These are phyloP conservation scores for Hymenoscyphus infarciens DNA, from an alignment of 2,329 filamentous ascomycete species.

Conservation along the genomic window DNA sequence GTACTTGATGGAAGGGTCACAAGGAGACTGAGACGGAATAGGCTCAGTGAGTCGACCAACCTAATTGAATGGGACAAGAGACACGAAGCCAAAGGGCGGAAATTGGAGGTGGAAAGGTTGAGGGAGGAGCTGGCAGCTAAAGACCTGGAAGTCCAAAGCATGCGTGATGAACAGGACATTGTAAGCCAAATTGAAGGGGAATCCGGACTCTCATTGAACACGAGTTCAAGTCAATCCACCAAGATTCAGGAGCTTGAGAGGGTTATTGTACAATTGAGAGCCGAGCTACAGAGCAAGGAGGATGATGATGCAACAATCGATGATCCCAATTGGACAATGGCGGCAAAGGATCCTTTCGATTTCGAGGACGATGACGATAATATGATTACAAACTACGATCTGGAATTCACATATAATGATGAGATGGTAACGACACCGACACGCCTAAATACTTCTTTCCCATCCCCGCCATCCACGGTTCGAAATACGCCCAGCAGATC, in stretches of 20 bases:
- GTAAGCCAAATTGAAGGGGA: slow-evolving; percentile 31
- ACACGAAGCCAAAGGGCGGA: slow-evolving; percentile 38
- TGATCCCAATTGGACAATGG: slow-evolving; percentile 47
- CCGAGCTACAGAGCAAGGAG: slow-evolving; percentile 28
- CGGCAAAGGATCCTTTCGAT: slow-evolving; percentile 44
- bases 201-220: slow-evolving; percentile 19
- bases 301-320: slow-evolving; percentile 17
- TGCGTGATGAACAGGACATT: slow-evolving; percentile 31
- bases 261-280: slow-evolving; percentile 28
- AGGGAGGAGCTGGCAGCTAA: slow-evolving; percentile 41
- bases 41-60: slow-evolving; percentile 57
- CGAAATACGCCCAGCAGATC: slow-evolving; percentile 31
- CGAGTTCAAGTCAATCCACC: slow-evolving; percentile 19
- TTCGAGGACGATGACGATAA: slow-evolving; percentile 30
- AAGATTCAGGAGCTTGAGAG: slow-evolving; percentile 31
- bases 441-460: slow-evolving; percentile 31
- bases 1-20: slow-evolving; percentile 55
- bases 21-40: slow-evolving; percentile 53
- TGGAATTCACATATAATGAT: slow-evolving; percentile 17
- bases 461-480: slow-evolving; percentile 32
- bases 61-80: slow-evolving; percentile 47
- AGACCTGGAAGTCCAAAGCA: slow-evolving; percentile 32
- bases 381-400: slow-evolving; percentile 35
- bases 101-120: slow-evolving; percentile 48
- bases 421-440: slow-evolving; percentile 31